Conservation (phyloP, 2,329 filamentous ascomycete genomes). For the Botrytis tulipae region DNA sequence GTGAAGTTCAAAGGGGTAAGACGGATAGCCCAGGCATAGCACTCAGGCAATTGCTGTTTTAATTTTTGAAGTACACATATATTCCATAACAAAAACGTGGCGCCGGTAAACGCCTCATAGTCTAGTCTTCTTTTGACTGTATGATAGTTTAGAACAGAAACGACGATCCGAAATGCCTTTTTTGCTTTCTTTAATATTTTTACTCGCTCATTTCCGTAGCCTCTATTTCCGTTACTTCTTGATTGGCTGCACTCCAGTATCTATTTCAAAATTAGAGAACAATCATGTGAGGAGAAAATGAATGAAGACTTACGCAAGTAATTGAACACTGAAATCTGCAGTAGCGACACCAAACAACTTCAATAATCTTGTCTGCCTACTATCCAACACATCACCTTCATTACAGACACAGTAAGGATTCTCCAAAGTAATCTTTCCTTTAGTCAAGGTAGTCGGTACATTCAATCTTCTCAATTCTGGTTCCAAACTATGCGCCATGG, state of each 20-base stretch:
- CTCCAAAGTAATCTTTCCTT: constrained; percentile 77
- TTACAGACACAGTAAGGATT: constrained; percentile 63
- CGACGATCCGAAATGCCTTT: constrained; percentile 19
- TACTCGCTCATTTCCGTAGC: constrained; percentile 44
- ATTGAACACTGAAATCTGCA: constrained; percentile 82
- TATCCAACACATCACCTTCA: constrained; percentile 82
- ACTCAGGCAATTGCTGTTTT: constrained; percentile 33
- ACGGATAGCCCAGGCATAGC: constrained; percentile 31
- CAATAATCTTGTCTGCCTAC: constrained; percentile 85
- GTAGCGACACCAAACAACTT: constrained; percentile 91
- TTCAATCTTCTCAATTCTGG: constrained; percentile 85
- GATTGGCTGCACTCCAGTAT: constrained; percentile 61
- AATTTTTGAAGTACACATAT: constrained; percentile 26
- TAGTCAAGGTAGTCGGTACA: constrained; percentile 83
- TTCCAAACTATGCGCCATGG: constrained; percentile 84
- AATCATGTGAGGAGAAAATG: not conserved
- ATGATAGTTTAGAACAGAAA: constrained; percentile 33
- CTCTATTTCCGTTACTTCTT: constrained; percentile 57
- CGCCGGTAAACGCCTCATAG: constrained; percentile 38
- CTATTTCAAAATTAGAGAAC: constrained; percentile 39
- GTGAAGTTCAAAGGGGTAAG: constrained; percentile 32
- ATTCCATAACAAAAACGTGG: constrained; percentile 31
- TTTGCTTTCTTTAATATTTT: constrained; percentile 25
- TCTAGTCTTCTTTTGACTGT: constrained; percentile 33
- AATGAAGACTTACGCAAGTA: constrained; percentile 63